phyloP scores from a whole-genome alignment of 2,329 filamentous ascomycete genomes.

The Hymenoscyphus fructigenus region DNA sequence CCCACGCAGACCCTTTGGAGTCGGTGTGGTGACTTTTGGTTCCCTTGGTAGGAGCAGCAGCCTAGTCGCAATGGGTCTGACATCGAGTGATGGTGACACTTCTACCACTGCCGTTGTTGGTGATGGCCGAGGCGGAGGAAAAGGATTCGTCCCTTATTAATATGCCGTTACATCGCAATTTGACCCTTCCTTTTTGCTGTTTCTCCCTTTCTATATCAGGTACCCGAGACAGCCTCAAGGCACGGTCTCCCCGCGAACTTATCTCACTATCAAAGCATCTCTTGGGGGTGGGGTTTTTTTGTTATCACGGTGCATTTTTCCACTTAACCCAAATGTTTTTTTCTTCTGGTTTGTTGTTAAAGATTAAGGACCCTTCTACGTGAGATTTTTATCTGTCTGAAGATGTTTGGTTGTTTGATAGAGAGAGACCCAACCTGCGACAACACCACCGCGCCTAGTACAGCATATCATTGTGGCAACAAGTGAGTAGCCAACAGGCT shows the following conservation, averaged over 20 bases:
- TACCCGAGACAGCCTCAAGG: conserved; percentile 15
- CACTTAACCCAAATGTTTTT: conserved; percentile 2
- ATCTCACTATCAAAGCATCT: conserved; percentile 12
- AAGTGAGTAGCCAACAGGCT: conserved; percentile 13
- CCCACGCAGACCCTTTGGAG: conserved; percentile 8
- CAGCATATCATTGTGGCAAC: conserved; percentile 7
- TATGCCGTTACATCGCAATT: conserved; percentile 15
- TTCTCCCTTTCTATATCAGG: conserved; percentile 16
- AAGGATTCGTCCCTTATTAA: conserved; percentile 18
- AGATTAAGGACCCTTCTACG: not conserved
- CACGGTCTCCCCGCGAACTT: conserved; percentile 11
- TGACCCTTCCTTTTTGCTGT: conserved; percentile 13
- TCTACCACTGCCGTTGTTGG: conserved; percentile 14
- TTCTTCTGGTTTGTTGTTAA: not conserved
- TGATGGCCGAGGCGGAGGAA: conserved; percentile 14
- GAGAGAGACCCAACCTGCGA: not conserved
- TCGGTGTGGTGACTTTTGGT: conserved; percentile 12
- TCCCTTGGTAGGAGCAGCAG: conserved; percentile 3
- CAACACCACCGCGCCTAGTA: conserved; percentile 1
- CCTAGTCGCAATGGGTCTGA: conserved; percentile 14
- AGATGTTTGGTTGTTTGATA: conserved; percentile 11
- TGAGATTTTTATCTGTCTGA: conserved; percentile 6
- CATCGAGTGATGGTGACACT: conserved; percentile 12
- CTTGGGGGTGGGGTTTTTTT: conserved; percentile 13
- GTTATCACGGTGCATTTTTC: conserved; percentile 4